phyloP scores from a whole-genome alignment of 2,329 filamentous ascomycete species.

The Podosphaera fusca region DNA sequence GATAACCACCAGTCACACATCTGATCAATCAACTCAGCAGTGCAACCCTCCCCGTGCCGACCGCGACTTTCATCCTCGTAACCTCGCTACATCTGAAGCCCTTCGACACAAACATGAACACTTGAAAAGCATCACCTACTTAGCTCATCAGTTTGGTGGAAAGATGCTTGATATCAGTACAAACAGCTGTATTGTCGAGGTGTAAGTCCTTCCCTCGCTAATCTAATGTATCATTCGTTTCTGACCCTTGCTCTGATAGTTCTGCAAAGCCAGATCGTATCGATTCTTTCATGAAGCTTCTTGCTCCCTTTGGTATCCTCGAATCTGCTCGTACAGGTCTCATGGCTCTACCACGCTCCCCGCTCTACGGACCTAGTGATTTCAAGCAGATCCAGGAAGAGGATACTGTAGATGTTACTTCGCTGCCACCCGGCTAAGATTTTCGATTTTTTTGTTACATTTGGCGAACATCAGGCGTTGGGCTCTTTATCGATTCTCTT shows the following conservation, averaged over 20 bases:
- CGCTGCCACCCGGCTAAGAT: slow-evolving; percentile 66
- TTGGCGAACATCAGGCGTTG: slow-evolving; percentile 7
- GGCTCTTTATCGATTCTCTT: not conserved
- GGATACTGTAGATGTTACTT: slow-evolving; percentile 84
- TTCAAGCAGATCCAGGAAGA: slow-evolving; percentile 57
- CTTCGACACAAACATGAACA: slow-evolving; percentile 95
- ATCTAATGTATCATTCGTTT: not conserved
- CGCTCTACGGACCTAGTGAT: slow-evolving; percentile 52
- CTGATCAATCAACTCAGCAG: no score
- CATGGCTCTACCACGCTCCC: slow-evolving; percentile 89
- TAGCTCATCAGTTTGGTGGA: slow-evolving; percentile 91
- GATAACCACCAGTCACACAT: slow-evolving; percentile 32
- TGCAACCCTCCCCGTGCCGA: slow-evolving; percentile 10
- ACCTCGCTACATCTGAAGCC: slow-evolving; percentile 66
- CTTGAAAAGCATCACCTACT: slow-evolving; percentile 82
- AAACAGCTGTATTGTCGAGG: slow-evolving; percentile 92
- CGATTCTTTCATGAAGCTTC: slow-evolving; percentile 91
- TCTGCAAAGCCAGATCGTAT: slow-evolving; percentile 86
- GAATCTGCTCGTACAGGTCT: slow-evolving; percentile 89
- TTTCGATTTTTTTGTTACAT: not conserved
- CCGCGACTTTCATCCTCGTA: slow-evolving; percentile 68
- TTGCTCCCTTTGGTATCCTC: slow-evolving; percentile 83
- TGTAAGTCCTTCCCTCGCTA: slow-evolving; percentile 34
- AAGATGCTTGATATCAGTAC: slow-evolving; percentile 97
- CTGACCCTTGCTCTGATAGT: slow-evolving; percentile 7